These are phyloP conservation scores for Aegle marmelos DNA, from an alignment of 345 rosid genomes.

Conservation along the genomic window DNA sequence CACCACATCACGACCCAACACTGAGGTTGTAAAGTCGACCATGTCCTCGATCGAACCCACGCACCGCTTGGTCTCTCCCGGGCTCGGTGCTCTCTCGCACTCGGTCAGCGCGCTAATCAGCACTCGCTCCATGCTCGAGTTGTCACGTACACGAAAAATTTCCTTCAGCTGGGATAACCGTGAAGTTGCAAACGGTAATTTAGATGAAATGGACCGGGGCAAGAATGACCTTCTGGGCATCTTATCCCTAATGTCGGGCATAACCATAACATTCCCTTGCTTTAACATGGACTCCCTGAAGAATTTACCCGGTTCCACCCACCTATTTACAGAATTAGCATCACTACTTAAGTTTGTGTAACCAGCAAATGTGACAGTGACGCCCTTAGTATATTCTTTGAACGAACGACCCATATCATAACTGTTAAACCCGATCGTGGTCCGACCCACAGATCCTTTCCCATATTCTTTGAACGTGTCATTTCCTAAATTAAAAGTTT, in stretches of 20 bases:
- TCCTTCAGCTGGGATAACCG: slow-evolving; percentile 21
- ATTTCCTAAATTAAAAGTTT: slow-evolving; percentile 43
- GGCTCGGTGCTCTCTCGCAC: slow-evolving; percentile 64
- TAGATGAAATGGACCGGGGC: slow-evolving; percentile 48
- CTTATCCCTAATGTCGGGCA: slow-evolving; percentile 70
- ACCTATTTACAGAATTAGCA: slow-evolving; percentile 22
- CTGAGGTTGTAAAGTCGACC: slow-evolving; percentile 59
- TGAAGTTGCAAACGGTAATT: slow-evolving; percentile 52
- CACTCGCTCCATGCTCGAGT: slow-evolving; percentile 46
- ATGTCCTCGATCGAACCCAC: slow-evolving; percentile 64
- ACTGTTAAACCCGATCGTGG: slow-evolving; percentile 36
- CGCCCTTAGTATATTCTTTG: slow-evolving; percentile 40
- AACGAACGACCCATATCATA: slow-evolving; percentile 41
- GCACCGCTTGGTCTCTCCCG: slow-evolving; percentile 63
- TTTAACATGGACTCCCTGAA: slow-evolving; percentile 53
- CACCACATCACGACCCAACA: slow-evolving; percentile 37
- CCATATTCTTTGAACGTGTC: slow-evolving; percentile 61
- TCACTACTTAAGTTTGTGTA: slow-evolving; percentile 30
- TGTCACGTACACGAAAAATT: slow-evolving; percentile 36
- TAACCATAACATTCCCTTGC: slow-evolving; percentile 47
- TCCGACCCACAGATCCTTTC: slow-evolving; percentile 30
- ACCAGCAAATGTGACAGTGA: slow-evolving; percentile 38
- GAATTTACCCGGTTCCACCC: slow-evolving; percentile 69
- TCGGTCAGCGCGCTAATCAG: slow-evolving; percentile 40
- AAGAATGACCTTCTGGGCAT: slow-evolving; percentile 76